Percentiles rank a stretch among this genome's conserved stretches.
Conservation (phyloP, 257 asterid genomes). For the Penstemon davidsonii region DNA sequence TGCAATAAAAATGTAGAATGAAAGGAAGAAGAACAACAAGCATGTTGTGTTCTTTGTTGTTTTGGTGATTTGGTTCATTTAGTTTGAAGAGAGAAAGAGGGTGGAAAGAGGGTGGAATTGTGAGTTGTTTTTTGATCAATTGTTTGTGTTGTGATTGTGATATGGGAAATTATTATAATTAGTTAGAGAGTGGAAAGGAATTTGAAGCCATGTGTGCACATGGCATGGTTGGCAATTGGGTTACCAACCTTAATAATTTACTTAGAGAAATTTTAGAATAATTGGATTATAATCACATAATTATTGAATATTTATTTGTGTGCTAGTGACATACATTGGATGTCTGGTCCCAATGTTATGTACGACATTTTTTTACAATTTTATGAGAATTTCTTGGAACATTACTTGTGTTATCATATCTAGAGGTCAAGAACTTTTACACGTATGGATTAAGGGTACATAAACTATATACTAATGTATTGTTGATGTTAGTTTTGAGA, state of each 20-base stretch:
- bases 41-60: too few species aligned
- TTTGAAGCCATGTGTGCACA: slow-evolving; percentile 70
- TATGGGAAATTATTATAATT: slow-evolving; percentile 6
- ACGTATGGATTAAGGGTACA: neutral
- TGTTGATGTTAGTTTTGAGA: neutral
- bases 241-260: slow-evolving; percentile 39
- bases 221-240: slow-evolving; percentile 76
- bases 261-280: slow-evolving; percentile 26
- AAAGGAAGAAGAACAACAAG: too few species aligned
- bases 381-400: neutral
- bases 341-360: slow-evolving; percentile 4
- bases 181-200: slow-evolving; percentile 31
- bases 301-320: neutral
- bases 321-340: neutral
- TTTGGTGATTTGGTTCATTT: slow-evolving; percentile 30
- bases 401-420: slow-evolving; percentile 1
- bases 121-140: slow-evolving; percentile 1
- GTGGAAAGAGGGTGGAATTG: neutral
- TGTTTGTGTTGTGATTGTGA: slow-evolving; percentile 13
- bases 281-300: slow-evolving; percentile 21
- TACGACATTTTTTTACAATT: neutral
- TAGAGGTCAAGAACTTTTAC: too few species aligned
- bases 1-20: too few species aligned
- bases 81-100: slow-evolving; percentile 27
- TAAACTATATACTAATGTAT: neutral